A percentile compares a stretch with the other conserved stretches of the same genome.
phyloP scores from a whole-genome alignment of 192 early-diverging fungal genomes.

The Backusella tuberculispora region DNA sequence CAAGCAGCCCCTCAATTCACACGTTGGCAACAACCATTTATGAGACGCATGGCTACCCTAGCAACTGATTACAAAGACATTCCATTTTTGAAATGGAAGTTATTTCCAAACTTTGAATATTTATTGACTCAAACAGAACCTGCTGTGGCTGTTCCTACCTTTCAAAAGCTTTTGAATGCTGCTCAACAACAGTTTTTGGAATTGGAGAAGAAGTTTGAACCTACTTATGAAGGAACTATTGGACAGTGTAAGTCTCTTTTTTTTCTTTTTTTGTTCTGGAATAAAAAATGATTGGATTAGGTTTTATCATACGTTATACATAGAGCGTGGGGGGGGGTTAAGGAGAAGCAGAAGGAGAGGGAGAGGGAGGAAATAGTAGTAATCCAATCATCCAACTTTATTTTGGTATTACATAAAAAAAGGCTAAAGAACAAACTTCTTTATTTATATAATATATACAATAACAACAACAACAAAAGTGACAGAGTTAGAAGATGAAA shows the following conservation, averaged over 20 bases:
- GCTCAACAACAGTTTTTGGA: constrained; percentile 47
- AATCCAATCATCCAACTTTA: no score
- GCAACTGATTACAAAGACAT: constrained; percentile 14
- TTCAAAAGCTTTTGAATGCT: constrained; percentile 43
- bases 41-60: background rate
- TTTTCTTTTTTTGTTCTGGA: background rate
- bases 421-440: background rate
- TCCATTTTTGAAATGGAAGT: constrained; percentile 49
- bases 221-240: constrained; percentile 61
- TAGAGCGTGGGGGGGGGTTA: no score
- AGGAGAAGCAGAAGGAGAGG: no score
- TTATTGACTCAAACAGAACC: constrained; percentile 40
- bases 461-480: constrained; percentile 30
- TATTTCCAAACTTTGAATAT: constrained; percentile 56
- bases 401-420: no score
- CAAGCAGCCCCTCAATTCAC: background rate
- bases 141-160: constrained; percentile 47
- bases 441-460: background rate
- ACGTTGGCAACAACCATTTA: background rate
- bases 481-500: constrained; percentile 51
- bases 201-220: constrained; percentile 48
- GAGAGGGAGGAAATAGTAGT: no score
- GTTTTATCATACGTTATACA: no score
- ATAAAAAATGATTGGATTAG: background rate
- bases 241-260: constrained; percentile 43